Evolutionary conservation across 345 rosid species (phyloP), one percentile per base, ranked within the genome.

Genomic region (Passiflora organensis): DNA sequence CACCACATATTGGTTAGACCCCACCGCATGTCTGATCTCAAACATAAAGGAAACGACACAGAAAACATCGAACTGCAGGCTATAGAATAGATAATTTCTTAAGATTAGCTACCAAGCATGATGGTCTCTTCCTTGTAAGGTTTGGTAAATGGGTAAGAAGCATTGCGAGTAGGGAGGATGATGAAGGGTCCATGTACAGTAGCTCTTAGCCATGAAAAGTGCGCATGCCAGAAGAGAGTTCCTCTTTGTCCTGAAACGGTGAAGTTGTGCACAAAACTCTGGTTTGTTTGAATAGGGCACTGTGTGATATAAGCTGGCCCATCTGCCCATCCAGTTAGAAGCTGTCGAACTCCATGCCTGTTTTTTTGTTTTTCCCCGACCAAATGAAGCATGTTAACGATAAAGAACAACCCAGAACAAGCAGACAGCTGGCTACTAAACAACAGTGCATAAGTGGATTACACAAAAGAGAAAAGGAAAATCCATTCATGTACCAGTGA

Each of bases 261-360:
- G 80, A 85, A 87, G 75, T 76, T 87, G 77, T 83, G 82, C 9
- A 81, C 78, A 60, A 77, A 91, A 44, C 67, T 76, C 48, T 75
- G 78, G 50, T 80, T 75, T 1, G 79, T 80, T 58, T 72, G 94
- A 68, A 87, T 83, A 0, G 91, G 96, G 53, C 94, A 87, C 48
- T 85, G 89, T 34, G 95, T 83, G 32, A 85, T 69, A 57, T 83
- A 85, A 0, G 86, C 46, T 1, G 96, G 91, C 34, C 95, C 95
- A 60, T 91, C 91, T 9, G 96, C 89, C 95, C 95, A 87, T 36
- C 86, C 95, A 8, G 71, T 87, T 55, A 41, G 65, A 52, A 85
- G 75, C 53, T 87, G 96, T 50, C 81, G 65, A 39, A 91, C 36
- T 20, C 91, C 95, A 41, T 83, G 94, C 97, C 89, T 86, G 70